These are phyloP conservation scores for Lomentospora prolificans DNA, from an alignment of 2,329 filamentous ascomycete species.

Conservation along the genomic window DNA sequence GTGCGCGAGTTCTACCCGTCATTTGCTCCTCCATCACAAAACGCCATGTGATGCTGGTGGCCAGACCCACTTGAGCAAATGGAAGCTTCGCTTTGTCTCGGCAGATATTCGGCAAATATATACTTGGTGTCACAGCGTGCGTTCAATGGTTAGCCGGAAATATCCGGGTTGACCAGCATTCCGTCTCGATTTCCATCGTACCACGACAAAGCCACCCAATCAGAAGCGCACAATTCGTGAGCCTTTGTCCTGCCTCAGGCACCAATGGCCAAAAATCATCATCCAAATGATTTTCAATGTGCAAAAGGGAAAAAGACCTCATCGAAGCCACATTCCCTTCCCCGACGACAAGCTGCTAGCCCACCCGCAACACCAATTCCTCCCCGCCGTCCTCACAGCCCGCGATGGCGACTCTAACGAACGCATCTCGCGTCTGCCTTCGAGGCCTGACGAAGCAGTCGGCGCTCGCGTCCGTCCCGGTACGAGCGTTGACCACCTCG, in stretches of 20 bases:
- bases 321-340: constrained; percentile 21
- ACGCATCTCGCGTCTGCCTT: constrained; percentile 59
- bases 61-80: background rate
- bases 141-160: constrained; percentile 6
- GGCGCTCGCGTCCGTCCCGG: constrained; percentile 26
- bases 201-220: constrained; percentile 4
- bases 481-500: constrained; percentile 48
- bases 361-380: constrained; percentile 17
- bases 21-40: too few relatives aligned
- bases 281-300: constrained; percentile 6
- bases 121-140: background rate
- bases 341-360: constrained; percentile 14
- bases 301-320: constrained; percentile 10
- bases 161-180: constrained; percentile 2
- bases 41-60: background rate
- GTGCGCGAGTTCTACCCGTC: too few relatives aligned
- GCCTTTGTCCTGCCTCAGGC: constrained; percentile 6
- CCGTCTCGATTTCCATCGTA: constrained; percentile 4
- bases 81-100: too few relatives aligned
- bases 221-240: constrained; percentile 6
- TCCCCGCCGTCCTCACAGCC: constrained; percentile 7
- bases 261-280: constrained; percentile 8
- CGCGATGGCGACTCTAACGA: constrained; percentile 59
- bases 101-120: background rate
- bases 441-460: constrained; percentile 40